Percentiles rank a stretch among this genome's conserved stretches.
phyloP scores from a whole-genome alignment of 345 rosid species.

The Syzygium jambos region DNA sequence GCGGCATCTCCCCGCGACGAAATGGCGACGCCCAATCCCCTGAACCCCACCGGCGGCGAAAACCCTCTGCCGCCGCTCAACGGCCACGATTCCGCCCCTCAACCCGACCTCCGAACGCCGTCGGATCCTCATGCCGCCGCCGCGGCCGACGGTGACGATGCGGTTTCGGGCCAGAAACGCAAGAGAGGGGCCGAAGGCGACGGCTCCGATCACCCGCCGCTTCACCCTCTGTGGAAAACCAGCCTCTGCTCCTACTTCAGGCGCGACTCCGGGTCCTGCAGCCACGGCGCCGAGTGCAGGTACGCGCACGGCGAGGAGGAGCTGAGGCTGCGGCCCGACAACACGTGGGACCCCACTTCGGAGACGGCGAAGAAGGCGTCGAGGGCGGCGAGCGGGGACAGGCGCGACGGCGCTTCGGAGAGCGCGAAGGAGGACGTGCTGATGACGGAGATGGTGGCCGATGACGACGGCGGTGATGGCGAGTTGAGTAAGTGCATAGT shows the following conservation, averaged over 20 bases:
- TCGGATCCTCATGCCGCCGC: neutral
- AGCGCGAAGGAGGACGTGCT: slow-evolving; percentile 23
- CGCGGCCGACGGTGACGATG: slow-evolving; percentile 5
- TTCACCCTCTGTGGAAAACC: slow-evolving; percentile 50
- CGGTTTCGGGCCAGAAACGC: slow-evolving; percentile 44
- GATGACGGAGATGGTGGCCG: slow-evolving; percentile 13
- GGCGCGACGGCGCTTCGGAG: slow-evolving; percentile 11
- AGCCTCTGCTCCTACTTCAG: slow-evolving; percentile 88
- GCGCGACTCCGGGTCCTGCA: slow-evolving; percentile 41
- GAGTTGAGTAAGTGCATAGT: slow-evolving; percentile 67
- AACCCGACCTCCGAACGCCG: neutral
- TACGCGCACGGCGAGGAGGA: slow-evolving; percentile 89
- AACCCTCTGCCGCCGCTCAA: neutral
- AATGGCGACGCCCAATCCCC: slow-evolving; percentile 1
- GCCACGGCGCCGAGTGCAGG: slow-evolving; percentile 67
- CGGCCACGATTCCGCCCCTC: slow-evolving; percentile 10
- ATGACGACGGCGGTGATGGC: slow-evolving; percentile 19
- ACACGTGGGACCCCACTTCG: slow-evolving; percentile 96
- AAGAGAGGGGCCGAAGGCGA: slow-evolving; percentile 35
- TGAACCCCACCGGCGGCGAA: neutral
- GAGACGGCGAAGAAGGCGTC: slow-evolving; percentile 63
- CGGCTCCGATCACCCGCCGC: slow-evolving; percentile 9
- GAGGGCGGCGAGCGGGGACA: slow-evolving; percentile 18
- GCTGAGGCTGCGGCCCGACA: slow-evolving; percentile 67
- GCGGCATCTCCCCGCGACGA: slow-evolving; percentile 33